phyloP scores from a whole-genome alignment of 2,329 filamentous ascomycete genomes.

The Stenocarpella maydis region DNA sequence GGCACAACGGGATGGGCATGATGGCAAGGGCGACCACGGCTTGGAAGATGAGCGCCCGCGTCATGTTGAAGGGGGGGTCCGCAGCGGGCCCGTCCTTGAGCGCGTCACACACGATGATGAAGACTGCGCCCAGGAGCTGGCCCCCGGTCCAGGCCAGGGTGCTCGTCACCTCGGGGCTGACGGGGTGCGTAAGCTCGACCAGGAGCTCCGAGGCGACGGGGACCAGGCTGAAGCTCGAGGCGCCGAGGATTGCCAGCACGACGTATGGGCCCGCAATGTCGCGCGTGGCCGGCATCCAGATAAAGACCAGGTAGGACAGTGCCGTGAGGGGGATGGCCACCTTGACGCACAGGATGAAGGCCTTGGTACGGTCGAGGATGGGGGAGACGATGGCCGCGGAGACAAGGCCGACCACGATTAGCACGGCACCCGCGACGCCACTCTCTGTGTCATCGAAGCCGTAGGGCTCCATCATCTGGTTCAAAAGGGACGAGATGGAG shows the following conservation, averaged over 20 bases:
- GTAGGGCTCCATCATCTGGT: slow-evolving; percentile 89
- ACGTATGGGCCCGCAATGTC: slow-evolving; percentile 74
- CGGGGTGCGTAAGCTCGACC: slow-evolving; percentile 86
- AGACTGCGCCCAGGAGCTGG: slow-evolving; percentile 84
- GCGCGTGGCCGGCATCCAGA: slow-evolving; percentile 78
- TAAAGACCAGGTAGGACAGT: slow-evolving; percentile 76
- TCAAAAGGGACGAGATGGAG: slow-evolving; percentile 84
- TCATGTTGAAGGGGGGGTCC: slow-evolving; percentile 76
- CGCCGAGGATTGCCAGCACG: slow-evolving; percentile 79
- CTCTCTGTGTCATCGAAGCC: slow-evolving; percentile 84
- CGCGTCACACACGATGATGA: slow-evolving; percentile 83
- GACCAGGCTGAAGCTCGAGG: slow-evolving; percentile 79
- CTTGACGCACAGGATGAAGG: slow-evolving; percentile 78
- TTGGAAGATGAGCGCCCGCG: slow-evolving; percentile 77
- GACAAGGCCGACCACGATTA: slow-evolving; percentile 89
- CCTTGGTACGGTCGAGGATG: slow-evolving; percentile 84
- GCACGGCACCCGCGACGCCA: slow-evolving; percentile 86
- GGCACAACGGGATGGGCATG: slow-evolving; percentile 71
- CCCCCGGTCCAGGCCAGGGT: slow-evolving; percentile 87
- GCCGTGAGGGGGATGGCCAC: slow-evolving; percentile 78
- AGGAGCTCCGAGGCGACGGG: slow-evolving; percentile 88
- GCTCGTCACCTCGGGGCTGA: slow-evolving; percentile 84
- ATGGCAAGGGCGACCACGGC: slow-evolving; percentile 73
- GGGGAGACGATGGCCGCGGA: slow-evolving; percentile 79
- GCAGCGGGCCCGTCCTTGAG: slow-evolving; percentile 64